Percentiles rank a stretch among this genome's conserved stretches.
phyloP scores from a whole-genome alignment of 345 rosid genomes.

The Lenwebbia sp. region DNA sequence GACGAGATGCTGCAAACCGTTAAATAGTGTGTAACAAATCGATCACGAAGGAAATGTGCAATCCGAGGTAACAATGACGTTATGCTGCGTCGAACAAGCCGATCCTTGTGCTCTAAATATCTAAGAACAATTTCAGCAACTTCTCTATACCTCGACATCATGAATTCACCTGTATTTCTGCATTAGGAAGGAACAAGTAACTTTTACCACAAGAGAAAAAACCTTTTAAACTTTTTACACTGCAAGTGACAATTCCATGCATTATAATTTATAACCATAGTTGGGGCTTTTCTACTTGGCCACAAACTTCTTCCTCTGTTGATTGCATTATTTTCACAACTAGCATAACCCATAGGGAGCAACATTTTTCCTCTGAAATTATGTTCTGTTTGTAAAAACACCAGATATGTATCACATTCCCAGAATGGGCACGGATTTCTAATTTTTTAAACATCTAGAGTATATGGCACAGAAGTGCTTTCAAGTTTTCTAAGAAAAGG shows the following conservation, averaged over 20 bases:
- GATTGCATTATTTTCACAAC: background rate
- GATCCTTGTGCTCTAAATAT: constrained; percentile 87
- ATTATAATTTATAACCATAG: background rate
- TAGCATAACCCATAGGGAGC: background rate
- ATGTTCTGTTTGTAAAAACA: background rate
- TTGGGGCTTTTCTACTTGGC: background rate
- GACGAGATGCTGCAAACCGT: constrained; percentile 34
- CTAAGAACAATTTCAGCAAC: constrained; percentile 96
- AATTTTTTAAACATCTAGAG: background rate
- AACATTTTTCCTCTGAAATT: background rate
- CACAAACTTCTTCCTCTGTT: background rate
- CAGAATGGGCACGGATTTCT: background rate
- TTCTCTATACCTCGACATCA: constrained; percentile 99
- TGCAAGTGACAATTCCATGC: background rate
- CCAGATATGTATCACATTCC: background rate
- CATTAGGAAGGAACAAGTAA: background rate
- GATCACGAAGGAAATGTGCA: constrained; percentile 97
- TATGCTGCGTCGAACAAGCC: constrained; percentile 99
- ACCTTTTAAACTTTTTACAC: background rate
- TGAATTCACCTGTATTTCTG: constrained; percentile 99
- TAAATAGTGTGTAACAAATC: constrained; percentile 90
- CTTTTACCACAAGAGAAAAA: background rate
- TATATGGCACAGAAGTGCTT: background rate
- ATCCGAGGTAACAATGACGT: constrained; percentile 96
- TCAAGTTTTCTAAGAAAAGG: background rate